These are phyloP conservation scores for thale cress (Arabidopsis thaliana) DNA, from an alignment of 345 rosid genomes.

Conservation along the genomic window DNA sequence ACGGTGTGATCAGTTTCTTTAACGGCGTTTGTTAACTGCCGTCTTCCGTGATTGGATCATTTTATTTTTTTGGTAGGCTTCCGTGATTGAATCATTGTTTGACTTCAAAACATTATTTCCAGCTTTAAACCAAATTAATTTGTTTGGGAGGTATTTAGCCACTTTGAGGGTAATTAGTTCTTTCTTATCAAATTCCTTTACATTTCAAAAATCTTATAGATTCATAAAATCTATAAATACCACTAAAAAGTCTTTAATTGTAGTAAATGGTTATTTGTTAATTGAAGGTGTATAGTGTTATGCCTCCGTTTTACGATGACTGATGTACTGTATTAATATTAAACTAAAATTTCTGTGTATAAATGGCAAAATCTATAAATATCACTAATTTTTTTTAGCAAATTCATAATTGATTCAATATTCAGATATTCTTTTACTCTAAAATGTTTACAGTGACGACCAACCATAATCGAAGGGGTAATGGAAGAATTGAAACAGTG, in stretches of 20 bases:
- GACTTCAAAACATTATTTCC: slow-evolving; percentile 21
- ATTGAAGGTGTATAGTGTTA: too few species aligned
- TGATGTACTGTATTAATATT: too few species aligned
- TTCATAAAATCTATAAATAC: neutral
- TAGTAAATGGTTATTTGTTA: too few species aligned
- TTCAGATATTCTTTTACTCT: neutral
- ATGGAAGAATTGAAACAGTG: neutral
- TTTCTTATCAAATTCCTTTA: slow-evolving; percentile 9
- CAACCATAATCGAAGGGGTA: neutral
- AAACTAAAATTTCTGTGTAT: too few species aligned
- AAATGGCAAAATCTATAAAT: too few species aligned
- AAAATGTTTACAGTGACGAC: neutral
- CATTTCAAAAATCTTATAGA: neutral
- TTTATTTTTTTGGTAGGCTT: neutral
- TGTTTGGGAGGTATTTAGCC: slow-evolving; percentile 8
- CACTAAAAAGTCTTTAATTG: too few species aligned
- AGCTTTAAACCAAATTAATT: neutral
- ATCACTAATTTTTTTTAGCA: too few species aligned
- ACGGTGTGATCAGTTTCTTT: slow-evolving; percentile 19
- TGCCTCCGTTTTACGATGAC: too few species aligned
- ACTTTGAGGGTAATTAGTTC: neutral
- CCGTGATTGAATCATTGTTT: slow-evolving; percentile 4
- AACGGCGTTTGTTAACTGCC: slow-evolving; percentile 31
- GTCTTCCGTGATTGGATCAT: slow-evolving; percentile 25
- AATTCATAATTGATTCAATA: too few species aligned